Conservation (phyloP, 345 rosid genomes). For the Turnera subulata region DNA sequence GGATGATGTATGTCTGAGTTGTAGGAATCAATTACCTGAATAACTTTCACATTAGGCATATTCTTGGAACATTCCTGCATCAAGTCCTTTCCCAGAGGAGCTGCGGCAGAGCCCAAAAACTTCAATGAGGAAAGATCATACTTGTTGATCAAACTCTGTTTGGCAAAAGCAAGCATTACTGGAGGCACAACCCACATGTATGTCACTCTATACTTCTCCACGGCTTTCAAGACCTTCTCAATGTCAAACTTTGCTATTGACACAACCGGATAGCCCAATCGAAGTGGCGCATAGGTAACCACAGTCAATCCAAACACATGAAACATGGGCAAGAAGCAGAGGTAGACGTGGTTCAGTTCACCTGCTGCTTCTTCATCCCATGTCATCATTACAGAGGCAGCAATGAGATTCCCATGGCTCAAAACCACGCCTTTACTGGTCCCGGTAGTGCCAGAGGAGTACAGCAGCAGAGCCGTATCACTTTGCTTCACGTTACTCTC, state of each 20-base stretch:
- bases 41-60: constrained; percentile 41
- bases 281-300: constrained; percentile 49
- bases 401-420: constrained; percentile 75
- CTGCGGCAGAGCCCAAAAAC: constrained; percentile 69
- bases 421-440: constrained; percentile 77
- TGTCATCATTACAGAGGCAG: constrained; percentile 44
- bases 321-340: constrained; percentile 84
- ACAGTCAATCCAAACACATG: constrained; percentile 77
- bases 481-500: constrained; percentile 41
- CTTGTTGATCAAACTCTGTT: constrained; percentile 43
- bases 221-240: constrained; percentile 40
- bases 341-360: constrained; percentile 41
- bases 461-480: constrained; percentile 61
- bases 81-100: constrained; percentile 76
- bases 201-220: constrained; percentile 56
- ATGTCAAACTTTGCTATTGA: constrained; percentile 72
- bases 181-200: constrained; percentile 84
- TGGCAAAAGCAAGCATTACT: constrained; percentile 62
- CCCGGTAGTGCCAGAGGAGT: constrained; percentile 93
- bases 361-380: constrained; percentile 55
- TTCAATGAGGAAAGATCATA: constrained; percentile 61
- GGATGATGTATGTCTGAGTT: background rate
- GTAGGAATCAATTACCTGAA: constrained; percentile 42
- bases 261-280: constrained; percentile 52
- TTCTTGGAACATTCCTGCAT: constrained; percentile 67